A percentile compares a stretch with the other conserved stretches of the same genome.
Evolutionary conservation across 257 asterid species (phyloP).

Genomic region (Schizonepeta tenuifolia): DNA sequence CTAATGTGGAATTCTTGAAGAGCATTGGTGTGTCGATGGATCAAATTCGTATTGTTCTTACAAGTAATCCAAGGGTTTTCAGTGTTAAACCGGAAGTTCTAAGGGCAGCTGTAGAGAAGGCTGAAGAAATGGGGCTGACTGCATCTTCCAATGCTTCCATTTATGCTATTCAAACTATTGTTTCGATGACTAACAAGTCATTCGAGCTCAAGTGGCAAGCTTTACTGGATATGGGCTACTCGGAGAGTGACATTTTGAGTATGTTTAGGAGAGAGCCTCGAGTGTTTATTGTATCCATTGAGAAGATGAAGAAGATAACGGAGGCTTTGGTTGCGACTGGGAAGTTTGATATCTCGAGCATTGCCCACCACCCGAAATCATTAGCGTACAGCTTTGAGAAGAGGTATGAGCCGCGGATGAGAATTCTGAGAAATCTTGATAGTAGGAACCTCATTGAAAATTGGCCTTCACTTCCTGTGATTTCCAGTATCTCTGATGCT

Average conservation of each 20-base stretch:
- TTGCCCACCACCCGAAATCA: slow-evolving; percentile 31
- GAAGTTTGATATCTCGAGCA: slow-evolving; percentile 29
- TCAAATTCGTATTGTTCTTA: not conserved
- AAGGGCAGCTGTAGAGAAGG: not conserved
- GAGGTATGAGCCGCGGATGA: not conserved
- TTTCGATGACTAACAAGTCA: not conserved
- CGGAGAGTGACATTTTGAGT: slow-evolving; percentile 31
- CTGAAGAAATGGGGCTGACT: not conserved
- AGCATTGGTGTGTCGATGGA: not conserved
- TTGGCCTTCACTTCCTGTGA: slow-evolving; percentile 24
- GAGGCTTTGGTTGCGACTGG: slow-evolving; percentile 33
- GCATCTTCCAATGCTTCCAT: not conserved
- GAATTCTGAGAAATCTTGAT: slow-evolving; percentile 18
- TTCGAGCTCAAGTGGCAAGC: slow-evolving; percentile 19
- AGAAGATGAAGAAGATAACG: not conserved
- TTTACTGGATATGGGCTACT: slow-evolving; percentile 41
- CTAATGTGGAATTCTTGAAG: slow-evolving; percentile 17
- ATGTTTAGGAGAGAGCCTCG: slow-evolving; percentile 32
- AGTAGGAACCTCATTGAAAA: slow-evolving; percentile 19
- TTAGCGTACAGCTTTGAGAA: slow-evolving; percentile 39
- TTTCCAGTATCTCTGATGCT: not conserved
- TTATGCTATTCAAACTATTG: not conserved
- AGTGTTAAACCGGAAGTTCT: too few relatives aligned
- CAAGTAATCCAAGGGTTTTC: not conserved
- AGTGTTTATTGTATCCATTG: slow-evolving; percentile 28